Base-by-base conservation (phyloP, 2,329 filamentous ascomycete species). In the Aspergillus fumigatiaffinis region DNA sequence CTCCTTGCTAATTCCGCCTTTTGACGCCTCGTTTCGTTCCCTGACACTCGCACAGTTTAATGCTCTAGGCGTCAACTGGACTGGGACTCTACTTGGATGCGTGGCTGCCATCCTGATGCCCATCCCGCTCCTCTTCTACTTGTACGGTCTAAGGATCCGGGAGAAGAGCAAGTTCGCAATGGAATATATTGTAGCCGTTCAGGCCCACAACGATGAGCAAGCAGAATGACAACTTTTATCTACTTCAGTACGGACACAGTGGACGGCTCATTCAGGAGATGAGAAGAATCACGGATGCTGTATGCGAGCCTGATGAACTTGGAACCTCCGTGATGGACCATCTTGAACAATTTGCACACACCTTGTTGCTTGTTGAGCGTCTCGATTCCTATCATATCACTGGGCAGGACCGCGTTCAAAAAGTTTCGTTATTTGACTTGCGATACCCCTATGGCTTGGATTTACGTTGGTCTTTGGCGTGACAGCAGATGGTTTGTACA, bases 31-130 rank as follows among this genome's bases (percentile, higher is more conserved):
- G 20, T 26, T 4, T 12, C n/a, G 17, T 28, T 21, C 14, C 8
- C 12, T 50, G 3, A 14, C 44, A 48, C 2, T 38, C 25, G n/a
- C 26, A 12, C 60, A 71, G 81, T 82, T 82, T 61, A 61, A 82
- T n/a, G 58, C 56, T 10, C 50, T 72, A 25, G 68, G 68, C 3
- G 57, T 72, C 12, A 66, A 72, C 23, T 73, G 70, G 70, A 68
- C 69, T 0, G 63, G 62, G 32, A 72, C 70, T 1, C 51, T 73
- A 17, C 63, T 72, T 10, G 70, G 68, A 4, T 68, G 67, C 51
- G 56, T 75, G 7, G 65, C 71, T 1, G 60, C 65, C 1, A 42
- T 66, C n/a, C 53, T 72, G 47, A 63, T 72, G 20, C 72, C 71
- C 0, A 67, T 75, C 23, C 72, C 72, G 0, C 51, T 74, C 12